Base-by-base conservation (phyloP, 805 yeast genomes). In the Brettanomyces anomalus region DNA sequence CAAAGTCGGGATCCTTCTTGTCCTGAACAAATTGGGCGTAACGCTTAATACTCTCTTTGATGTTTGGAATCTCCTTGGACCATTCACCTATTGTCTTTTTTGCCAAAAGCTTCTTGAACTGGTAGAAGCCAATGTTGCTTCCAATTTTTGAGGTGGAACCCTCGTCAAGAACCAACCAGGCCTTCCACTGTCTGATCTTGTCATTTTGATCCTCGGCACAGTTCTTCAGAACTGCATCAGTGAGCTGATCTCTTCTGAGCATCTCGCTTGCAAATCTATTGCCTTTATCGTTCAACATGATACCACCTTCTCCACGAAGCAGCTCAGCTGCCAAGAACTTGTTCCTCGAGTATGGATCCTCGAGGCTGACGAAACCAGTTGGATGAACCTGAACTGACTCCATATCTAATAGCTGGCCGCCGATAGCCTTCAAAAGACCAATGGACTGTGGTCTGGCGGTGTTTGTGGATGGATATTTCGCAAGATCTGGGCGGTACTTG, bases 331-430 rank as follows among this genome's bases (percentile, higher is more conserved):
- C 84, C 36, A 79, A 61, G 53, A 76, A 76, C 45, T 79, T 65
- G 15, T 52, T 47, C 35, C 67, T 62, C 5, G 48, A 26, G 5
- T 30, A 35, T 4, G 62, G 65, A 33, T 76, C 81, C 28, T 52
- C 60, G 33, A 74, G 77, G 28, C 42, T 41, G 43, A 79, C 71
- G 48, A 78, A 68, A 1, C 84, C 85, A 4, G 84, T 78, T 6
- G 85, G 85, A 50, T 79, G 84, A 19, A 79, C 80, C 56, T 79
- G 85, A 36, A 79, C 77, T 53, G 77, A 74, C 43, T 78, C 82
- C 67, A 78, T 61, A 55, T 78, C 84, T 43, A 78, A 67, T n/a
- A 76, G 74, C 32, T 67, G 59, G 10, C 79, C 84, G 6, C 75
- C 68, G 43, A 72, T 63, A 38, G 65, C 65, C 58, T 72, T 62